These are phyloP conservation scores for Xylona heveae DNA, from an alignment of 495 filamentous ascomycete species.

Conservation along the genomic window DNA sequence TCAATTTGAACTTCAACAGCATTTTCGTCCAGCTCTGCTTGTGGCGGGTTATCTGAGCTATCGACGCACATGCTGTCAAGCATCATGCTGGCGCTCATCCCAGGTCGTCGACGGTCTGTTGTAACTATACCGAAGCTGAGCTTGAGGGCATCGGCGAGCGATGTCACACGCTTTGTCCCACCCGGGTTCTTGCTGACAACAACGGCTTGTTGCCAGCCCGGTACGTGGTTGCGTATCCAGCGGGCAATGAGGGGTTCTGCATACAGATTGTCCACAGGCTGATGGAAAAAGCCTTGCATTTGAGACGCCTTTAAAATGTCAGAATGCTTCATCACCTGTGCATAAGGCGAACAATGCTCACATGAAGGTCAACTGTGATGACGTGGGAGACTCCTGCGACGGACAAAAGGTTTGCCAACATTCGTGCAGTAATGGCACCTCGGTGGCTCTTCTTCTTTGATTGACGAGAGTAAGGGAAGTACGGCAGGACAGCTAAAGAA, in stretches of 20 bases:
- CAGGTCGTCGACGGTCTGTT: conserved; percentile 61
- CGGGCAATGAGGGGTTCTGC: conserved; percentile 90
- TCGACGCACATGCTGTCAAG: conserved; percentile 17
- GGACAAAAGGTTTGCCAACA: conserved; percentile 85
- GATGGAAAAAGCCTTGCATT: conserved; percentile 98
- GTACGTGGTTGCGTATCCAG: conserved; percentile 80
- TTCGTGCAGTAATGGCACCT: conserved; percentile 87
- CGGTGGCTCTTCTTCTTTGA: conserved; percentile 98
- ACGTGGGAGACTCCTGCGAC: conserved; percentile 94
- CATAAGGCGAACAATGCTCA: conserved; percentile 14
- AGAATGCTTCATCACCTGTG: not conserved
- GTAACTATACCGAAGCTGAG: conserved; percentile 95
- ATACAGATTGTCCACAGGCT: conserved; percentile 92
- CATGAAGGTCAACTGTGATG: conserved; percentile 88
- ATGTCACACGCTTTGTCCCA: conserved; percentile 93
- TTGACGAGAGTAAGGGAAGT: conserved; percentile 96
- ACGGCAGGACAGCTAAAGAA: conserved; percentile 77
- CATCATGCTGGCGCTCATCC: conserved; percentile 42
- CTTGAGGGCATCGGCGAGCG: conserved; percentile 84
- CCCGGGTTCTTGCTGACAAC: conserved; percentile 97
- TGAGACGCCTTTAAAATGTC: conserved; percentile 40
- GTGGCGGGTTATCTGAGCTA: conserved; percentile 11
- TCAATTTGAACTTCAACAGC: conserved; percentile 4
- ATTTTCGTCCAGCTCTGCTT: conserved; percentile 4
- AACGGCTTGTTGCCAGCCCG: conserved; percentile 74